Base-by-base conservation (phyloP, 1,284 basidiomycete species). In the Boletus sp. region DNA sequence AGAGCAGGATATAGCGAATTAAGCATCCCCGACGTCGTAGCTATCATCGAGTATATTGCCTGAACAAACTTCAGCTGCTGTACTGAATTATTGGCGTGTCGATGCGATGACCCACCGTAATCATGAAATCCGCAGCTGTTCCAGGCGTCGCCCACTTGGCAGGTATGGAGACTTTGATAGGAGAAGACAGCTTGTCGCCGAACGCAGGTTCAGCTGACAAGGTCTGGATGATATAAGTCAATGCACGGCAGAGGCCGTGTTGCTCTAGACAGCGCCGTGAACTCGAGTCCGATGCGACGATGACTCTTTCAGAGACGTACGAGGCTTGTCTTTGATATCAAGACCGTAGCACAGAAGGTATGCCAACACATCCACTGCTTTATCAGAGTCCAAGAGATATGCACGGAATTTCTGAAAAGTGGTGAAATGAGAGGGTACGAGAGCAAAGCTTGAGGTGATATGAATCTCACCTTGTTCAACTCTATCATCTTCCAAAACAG, bases 171-270 rank as follows among this genome's bases (percentile, higher is more conserved):
- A 80, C 72, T 55, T 77, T 82, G 39, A 89, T 68, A 2, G 83
- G 78, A 14, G 72, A 78, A 29, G 77, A 75, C 29, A 95, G 69
- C 46, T 81, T 81, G 5, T 66, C 58, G 2, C 87, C 90, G 60
- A 97, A 94, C 0, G 77, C 72, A 25, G 76, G 75, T 58, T 96
- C 91, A 0, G 92, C 84, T 4, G 93, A 94, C 16, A 98, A 69
- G 5, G 91, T 88, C 63, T 99, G 95, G 5, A 98, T 72, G 50
- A 97, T 86, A 68, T 96, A 97, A 3, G 91, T 91, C 26, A 95
- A 74, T 4, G 91, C 82, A 39, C 94, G 81, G 57, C 94, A 91
- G 22, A 97, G 71, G 0, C 93, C 94, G 58, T 96, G 88, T 72
- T 94, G 85, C 48, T 94, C 91, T 86, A 59, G 13, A 52, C 33